Conservation (phyloP, 805 yeast genomes). For the Candida ficus region DNA sequence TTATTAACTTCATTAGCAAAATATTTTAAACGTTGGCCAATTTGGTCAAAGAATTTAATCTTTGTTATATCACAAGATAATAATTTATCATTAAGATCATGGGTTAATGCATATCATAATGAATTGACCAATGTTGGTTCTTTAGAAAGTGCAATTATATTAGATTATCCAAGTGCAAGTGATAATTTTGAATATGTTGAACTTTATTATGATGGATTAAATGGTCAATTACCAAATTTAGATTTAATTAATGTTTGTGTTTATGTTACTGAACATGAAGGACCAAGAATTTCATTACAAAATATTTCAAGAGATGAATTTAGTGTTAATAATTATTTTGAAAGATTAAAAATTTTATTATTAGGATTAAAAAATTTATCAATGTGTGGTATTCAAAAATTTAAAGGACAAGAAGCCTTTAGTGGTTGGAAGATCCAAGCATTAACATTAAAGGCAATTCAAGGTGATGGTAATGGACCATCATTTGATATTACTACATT, state of each 20-base stretch:
- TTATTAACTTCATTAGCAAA: conserved; percentile 68
- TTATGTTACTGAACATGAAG: conserved; percentile 70
- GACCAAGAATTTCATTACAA: conserved; percentile 64
- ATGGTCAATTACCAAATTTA: conserved; percentile 93
- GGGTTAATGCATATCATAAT: conserved; percentile 95
- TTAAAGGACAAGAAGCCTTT: conserved; percentile 82
- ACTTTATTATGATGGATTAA: conserved; percentile 77
- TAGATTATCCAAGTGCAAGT: conserved; percentile 63
- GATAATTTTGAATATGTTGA: conserved; percentile 76
- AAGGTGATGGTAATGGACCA: conserved; percentile 31
- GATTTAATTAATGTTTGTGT: conserved; percentile 83
- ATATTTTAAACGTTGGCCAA: conserved; percentile 78
- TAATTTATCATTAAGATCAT: conserved; percentile 60
- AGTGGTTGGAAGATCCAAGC: conserved; percentile 97
- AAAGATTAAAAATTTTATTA: conserved; percentile 53
- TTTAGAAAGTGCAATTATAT: conserved; percentile 81
- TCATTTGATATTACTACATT: conserved; percentile 79
- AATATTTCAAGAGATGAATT: conserved; percentile 44
- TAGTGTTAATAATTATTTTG: conserved; percentile 41
- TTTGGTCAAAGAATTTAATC: conserved; percentile 94
- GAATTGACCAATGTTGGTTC: conserved; percentile 84
- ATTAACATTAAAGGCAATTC: conserved; percentile 63
- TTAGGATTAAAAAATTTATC: conserved; percentile 68
- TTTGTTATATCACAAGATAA: conserved; percentile 77
- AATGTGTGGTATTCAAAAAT: conserved; percentile 58